Percentiles rank a stretch among this genome's conserved stretches.
Evolutionary conservation across 2,329 filamentous ascomycete genomes (phyloP).

Genomic region (Teratosphaeria zuluensis): DNA sequence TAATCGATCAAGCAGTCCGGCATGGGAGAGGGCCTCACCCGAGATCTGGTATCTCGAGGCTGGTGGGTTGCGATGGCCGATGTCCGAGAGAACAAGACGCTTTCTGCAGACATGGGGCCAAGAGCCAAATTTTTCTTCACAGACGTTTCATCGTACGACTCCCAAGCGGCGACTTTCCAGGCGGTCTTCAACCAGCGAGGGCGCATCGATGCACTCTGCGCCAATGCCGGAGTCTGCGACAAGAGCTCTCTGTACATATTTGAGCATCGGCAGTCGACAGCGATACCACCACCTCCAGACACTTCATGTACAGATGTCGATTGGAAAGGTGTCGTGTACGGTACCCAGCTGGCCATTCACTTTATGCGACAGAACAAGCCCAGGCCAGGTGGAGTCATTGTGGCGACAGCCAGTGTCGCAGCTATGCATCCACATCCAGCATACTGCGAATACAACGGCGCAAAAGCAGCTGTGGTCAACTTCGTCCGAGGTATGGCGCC

Average conservation of each 20-base stretch:
- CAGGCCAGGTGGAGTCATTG: conserved; percentile 8
- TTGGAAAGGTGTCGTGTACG: conserved; percentile 11
- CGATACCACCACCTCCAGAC: conserved; percentile 8
- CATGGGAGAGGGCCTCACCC: conserved; percentile 11
- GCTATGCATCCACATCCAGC: conserved; percentile 10
- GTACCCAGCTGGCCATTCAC: conserved; percentile 9
- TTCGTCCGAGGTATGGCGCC: conserved; percentile 3
- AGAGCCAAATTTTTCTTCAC: conserved; percentile 6
- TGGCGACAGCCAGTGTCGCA: conserved; percentile 10
- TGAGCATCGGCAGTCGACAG: conserved; percentile 1
- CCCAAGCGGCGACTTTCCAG: conserved; percentile 6
- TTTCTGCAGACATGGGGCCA: conserved; percentile 1
- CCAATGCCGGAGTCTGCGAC: conserved; percentile 10
- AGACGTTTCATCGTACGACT: conserved; percentile 7
- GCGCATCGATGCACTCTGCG: conserved; percentile 8
- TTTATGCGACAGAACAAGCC: conserved; percentile 11
- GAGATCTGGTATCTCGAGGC: conserved; percentile 4
- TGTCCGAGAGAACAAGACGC: conserved; percentile 1
- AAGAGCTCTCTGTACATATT: conserved; percentile 6
- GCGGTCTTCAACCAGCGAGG: conserved; percentile 4
- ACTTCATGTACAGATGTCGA: conserved; percentile 8
- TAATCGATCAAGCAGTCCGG: conserved; percentile 5
- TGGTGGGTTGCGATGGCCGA: conserved; percentile 12
- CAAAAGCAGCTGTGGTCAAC: conserved; percentile 8
- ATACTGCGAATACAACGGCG: conserved; percentile 11